A percentile compares a stretch with the other conserved stretches of the same genome.
Evolutionary conservation across 2,329 filamentous ascomycete genomes (phyloP).

Genomic region (Colletotrichum agaves): DNA sequence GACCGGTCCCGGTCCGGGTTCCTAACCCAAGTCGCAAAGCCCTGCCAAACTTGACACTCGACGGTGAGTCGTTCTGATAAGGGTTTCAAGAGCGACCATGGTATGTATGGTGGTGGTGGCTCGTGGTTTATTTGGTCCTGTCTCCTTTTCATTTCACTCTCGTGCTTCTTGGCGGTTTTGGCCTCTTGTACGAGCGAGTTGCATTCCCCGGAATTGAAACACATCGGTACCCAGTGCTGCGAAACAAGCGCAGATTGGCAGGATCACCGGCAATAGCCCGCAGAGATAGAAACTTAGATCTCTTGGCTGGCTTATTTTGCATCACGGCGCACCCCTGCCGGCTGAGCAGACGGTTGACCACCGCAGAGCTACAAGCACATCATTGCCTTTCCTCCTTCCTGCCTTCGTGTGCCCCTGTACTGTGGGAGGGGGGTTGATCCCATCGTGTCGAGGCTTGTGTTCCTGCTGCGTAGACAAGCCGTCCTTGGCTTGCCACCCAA

Average conservation of each 20-base stretch:
- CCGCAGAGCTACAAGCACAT: slow-evolving; percentile 14
- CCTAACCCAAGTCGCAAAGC: slow-evolving; percentile 1
- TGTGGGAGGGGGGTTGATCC: not conserved
- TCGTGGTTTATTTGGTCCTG: not conserved
- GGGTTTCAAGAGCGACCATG: slow-evolving; percentile 23
- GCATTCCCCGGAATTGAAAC: slow-evolving; percentile 29
- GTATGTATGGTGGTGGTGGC: not conserved
- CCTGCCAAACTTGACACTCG: not conserved
- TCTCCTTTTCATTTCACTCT: not conserved
- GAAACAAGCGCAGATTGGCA: slow-evolving; percentile 9
- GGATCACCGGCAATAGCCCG: not conserved
- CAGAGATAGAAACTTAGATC: slow-evolving; percentile 30
- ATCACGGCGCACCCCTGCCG: slow-evolving; percentile 5
- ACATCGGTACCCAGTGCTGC: slow-evolving; percentile 31
- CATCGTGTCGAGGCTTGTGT: not conserved
- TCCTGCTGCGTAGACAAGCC: not conserved
- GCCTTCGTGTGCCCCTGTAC: not conserved
- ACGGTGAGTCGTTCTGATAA: slow-evolving; percentile 9
- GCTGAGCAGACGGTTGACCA: not conserved
- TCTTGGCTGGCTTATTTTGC: slow-evolving; percentile 30
- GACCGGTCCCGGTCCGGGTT: not conserved
- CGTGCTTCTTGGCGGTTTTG: slow-evolving; percentile 29
- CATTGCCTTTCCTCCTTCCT: slow-evolving; percentile 17
- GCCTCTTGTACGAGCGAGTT: slow-evolving; percentile 15
- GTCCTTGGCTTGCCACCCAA: not conserved